phyloP scores from a whole-genome alignment of 345 rosid genomes.

The Tarenaya hassleriana region DNA sequence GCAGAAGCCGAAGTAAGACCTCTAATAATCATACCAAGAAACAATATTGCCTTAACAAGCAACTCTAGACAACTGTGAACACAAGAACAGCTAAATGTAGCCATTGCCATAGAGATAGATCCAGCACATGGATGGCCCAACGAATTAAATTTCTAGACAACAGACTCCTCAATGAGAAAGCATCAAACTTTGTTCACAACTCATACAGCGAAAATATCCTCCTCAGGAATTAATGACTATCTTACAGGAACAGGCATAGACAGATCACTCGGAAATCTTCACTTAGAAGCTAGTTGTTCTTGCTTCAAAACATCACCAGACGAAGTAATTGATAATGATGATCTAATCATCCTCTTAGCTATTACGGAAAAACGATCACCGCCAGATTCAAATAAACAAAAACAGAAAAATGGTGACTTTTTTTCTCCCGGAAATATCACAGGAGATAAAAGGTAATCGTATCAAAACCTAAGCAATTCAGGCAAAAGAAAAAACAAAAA shows the following conservation, averaged over 20 bases:
- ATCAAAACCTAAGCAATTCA: background rate
- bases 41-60: background rate
- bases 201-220: conserved; percentile 14
- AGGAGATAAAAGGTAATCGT: conserved; percentile 11
- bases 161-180: conserved; percentile 7
- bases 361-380: background rate
- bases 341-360: conserved; percentile 13
- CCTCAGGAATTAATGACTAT: background rate
- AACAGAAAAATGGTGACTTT: background rate
- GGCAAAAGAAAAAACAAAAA: background rate
- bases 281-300: conserved; percentile 15
- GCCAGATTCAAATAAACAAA: conserved; percentile 6
- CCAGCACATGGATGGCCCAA: conserved; percentile 1
- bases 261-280: conserved; percentile 3
- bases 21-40: background rate
- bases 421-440: background rate
- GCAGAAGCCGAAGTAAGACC: background rate
- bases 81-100: conserved; percentile 6
- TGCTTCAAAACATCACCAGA: conserved; percentile 18
- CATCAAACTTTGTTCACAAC: conserved; percentile 5
- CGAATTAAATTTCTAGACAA: conserved; percentile 7
- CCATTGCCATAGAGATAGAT: conserved; percentile 1
- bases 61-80: background rate
- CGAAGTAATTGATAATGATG: conserved; percentile 20
- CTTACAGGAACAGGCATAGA: background rate